A percentile compares a stretch with the other conserved stretches of the same genome.
Evolutionary conservation across 805 yeast species (phyloP).

Genomic region (Saturnispora halmiae): DNA sequence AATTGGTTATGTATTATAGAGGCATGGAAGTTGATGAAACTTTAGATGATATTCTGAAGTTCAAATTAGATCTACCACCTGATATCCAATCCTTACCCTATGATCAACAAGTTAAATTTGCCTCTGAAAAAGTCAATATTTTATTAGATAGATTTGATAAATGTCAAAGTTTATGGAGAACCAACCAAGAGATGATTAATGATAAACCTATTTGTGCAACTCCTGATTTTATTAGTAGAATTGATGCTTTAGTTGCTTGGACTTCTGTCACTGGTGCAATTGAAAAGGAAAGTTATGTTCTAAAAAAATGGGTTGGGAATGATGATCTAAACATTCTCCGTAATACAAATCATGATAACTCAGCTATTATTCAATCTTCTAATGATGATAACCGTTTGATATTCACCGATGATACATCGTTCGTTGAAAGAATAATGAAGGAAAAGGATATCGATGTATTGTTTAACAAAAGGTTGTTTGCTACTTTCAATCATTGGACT

Average conservation of each 20-base stretch:
- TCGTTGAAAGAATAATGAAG: constrained; percentile 77
- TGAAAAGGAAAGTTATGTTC: constrained; percentile 46
- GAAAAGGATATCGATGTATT: constrained; percentile 67
- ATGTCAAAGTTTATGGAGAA: constrained; percentile 72
- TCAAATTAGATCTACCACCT: constrained; percentile 43
- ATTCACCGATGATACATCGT: constrained; percentile 55
- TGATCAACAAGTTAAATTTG: constrained; percentile 25
- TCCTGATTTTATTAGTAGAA: constrained; percentile 51
- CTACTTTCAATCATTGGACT: constrained; percentile 71
- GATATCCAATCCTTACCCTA: constrained; percentile 15
- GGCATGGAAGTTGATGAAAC: constrained; percentile 58
- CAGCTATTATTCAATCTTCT: neutral
- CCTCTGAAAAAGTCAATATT: constrained; percentile 42
- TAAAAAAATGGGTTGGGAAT: constrained; percentile 79
- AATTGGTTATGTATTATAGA: constrained; percentile 58
- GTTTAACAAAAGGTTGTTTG: constrained; percentile 59
- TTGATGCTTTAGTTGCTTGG: constrained; percentile 83
- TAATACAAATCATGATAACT: neutral
- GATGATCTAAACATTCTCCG: constrained; percentile 57
- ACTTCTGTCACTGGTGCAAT: constrained; percentile 63
- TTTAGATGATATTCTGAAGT: constrained; percentile 57
- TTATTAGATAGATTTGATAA: constrained; percentile 54
- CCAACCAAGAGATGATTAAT: constrained; percentile 62
- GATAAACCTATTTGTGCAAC: constrained; percentile 68
- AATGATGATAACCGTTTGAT: constrained; percentile 21